Base-by-base conservation (phyloP, 371 early-diverging fungal species). In the Zancudomyces culisetae region DNA sequence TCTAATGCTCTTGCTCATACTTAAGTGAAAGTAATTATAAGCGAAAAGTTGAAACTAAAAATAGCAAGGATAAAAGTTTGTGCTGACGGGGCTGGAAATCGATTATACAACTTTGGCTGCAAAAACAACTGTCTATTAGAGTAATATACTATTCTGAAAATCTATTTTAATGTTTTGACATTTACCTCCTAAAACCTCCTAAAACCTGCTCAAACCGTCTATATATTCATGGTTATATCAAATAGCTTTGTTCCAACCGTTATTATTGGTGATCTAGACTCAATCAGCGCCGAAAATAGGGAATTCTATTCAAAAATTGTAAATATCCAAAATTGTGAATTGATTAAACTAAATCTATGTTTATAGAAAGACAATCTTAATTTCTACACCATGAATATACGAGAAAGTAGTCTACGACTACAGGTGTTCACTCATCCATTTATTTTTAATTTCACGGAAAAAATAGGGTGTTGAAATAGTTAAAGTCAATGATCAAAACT, bases 71-170 rank as follows among this genome's bases (percentile, higher is more conserved):
- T 77, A 45, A 67, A 71, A 2, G 67, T 88, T 24, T 87, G 88
- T 54, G 87, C 88, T 3, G 94, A 92, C 58, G 94, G 92, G 12
- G 94, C 89, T 4, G 80, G 84, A 23, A 94, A 94, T 64, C 71
- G 85, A 27, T 68, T 94, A 22, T 85, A 79, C 53, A 82, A 84
- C 52, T 74, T 85, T 24, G 46, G 64, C 45, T 61, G 58, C 21
- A 57, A 65, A 20, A 73, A 76, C 8, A 62, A 58, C 27, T 58
- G 68, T 43, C 62, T 75, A 28, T 64, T 52, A 46, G 54, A 60
- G 75, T 75, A 70, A 42, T 24, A n/a, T n/a, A n/a, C n/a, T n/a
- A n/a, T n/a, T n/a, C n/a, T n/a, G n/a, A n/a, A n/a, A n/a, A n/a
- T n/a, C n/a, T n/a, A n/a, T n/a, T n/a, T n/a, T n/a, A n/a, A n/a